Evolutionary conservation across 441 rosid species (phyloP), one percentile per base, ranked within the genome.

Genomic region (Capsella rubella): DNA sequence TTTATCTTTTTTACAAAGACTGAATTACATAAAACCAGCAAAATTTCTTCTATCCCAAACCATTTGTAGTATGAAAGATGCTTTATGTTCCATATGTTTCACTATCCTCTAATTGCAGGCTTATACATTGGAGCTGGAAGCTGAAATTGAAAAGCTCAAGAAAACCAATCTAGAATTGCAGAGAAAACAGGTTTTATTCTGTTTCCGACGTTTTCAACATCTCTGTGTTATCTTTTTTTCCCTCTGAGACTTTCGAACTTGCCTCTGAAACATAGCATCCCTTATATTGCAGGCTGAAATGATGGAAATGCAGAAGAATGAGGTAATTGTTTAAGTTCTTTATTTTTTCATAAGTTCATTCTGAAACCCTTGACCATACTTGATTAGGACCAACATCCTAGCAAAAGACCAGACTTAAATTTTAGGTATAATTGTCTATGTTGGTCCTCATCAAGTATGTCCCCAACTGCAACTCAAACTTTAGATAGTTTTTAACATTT

Each of bases 121-220:
- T n/a, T 89, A 89, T 45, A 87, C 91, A 8, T 47, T 86, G 83
- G 92, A 85, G 77, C 84, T 89, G 69, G 95, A 89, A 84, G 87
- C 86, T 31, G 90, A 87, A 77, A 77, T 89, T 61, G 86, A 84
- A 54, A 87, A 85, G 73, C 92, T 86, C 3, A 89, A 89, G 76
- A 82, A 87, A 78, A 18, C 71, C 74, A 89, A 89, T 69, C 77
- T 81, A 80, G 90, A 89, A 63, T 64, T 89, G 77, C 83, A 74
- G 78, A 85, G 46, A 62, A 86, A 84, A 64, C 95, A 83, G 90
- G 92, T 87, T 34, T 45, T 15, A 58, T 64, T 70, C 28, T 2
- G 27, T 28, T 76, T 16, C 28, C 9, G 4, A 16, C 28, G 34
- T 62, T 56, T 11, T 34, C 10, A 10, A 43, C 39, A 21, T 57